phyloP scores from a whole-genome alignment of 169 alveolate species.

The Babesia gibsoni region DNA sequence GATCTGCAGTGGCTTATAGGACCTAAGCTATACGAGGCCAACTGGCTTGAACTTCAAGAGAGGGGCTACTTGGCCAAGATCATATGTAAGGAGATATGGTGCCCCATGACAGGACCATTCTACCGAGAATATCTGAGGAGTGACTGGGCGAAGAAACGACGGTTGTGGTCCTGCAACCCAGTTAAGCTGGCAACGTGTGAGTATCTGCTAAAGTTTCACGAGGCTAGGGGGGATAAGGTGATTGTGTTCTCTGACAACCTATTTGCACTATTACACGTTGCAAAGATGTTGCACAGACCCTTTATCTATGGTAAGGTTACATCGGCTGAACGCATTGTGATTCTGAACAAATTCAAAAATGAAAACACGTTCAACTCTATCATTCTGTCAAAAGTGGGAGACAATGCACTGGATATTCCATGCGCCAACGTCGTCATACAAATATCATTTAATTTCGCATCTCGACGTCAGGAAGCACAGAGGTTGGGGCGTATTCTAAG shows the following conservation, averaged over 20 bases:
- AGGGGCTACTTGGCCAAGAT: conserved; percentile 97
- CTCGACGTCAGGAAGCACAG: conserved; percentile 99
- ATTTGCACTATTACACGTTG: conserved; percentile 90
- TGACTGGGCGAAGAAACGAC: conserved; percentile 84
- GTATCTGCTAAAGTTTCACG: conserved; percentile 93
- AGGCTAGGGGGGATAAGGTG: conserved; percentile 95
- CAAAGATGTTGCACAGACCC: conserved; percentile 87
- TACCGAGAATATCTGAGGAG: conserved; percentile 89
- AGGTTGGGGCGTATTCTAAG: conserved; percentile 99
- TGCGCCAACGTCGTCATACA: conserved; percentile 98
- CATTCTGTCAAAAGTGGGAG: conserved; percentile 98
- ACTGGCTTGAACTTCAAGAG: conserved; percentile 97
- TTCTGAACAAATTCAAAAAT: conserved; percentile 88
- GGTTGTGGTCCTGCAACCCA: conserved; percentile 96
- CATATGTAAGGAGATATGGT: conserved; percentile 96
- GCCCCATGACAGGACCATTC: conserved; percentile 97
- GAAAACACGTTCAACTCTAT: conserved; percentile 87
- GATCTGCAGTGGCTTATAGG: conserved; percentile 98
- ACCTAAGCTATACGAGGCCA: conserved; percentile 99
- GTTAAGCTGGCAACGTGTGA: conserved; percentile 94
- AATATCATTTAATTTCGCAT: conserved; percentile 95
- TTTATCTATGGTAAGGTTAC: conserved; percentile 89
- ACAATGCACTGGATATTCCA: conserved; percentile 98
- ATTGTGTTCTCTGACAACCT: conserved; percentile 96
- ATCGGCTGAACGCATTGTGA: conserved; percentile 87